Percentiles rank a stretch among this genome's conserved stretches.
These are phyloP conservation scores for Calonectria pseudoturangicola DNA, from an alignment of 2,329 filamentous ascomycete genomes.

Conservation along the genomic window DNA sequence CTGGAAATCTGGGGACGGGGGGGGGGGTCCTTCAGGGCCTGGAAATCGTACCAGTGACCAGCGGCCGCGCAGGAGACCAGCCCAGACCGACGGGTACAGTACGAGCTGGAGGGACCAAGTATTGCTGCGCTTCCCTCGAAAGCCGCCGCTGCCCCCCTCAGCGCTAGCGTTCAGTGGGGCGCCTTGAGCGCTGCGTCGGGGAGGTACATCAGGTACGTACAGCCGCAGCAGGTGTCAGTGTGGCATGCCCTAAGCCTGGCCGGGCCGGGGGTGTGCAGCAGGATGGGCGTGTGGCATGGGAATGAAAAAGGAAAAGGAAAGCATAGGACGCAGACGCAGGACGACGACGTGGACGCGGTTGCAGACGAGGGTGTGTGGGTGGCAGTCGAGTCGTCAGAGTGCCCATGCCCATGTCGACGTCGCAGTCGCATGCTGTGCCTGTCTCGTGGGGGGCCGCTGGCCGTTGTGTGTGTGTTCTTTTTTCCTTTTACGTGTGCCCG, in stretches of 20 bases:
- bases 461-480: slow-evolving; percentile 6
- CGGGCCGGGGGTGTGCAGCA: slow-evolving; percentile 38
- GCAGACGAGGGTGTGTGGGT: slow-evolving; percentile 9
- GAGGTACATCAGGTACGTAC: slow-evolving; percentile 54
- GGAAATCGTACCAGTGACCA: slow-evolving; percentile 18
- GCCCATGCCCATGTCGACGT: slow-evolving; percentile 27
- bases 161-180: slow-evolving; percentile 37
- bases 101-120: slow-evolving; percentile 24
- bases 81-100: slow-evolving; percentile 18
- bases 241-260: slow-evolving; percentile 43
- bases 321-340: background rate
- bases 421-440: slow-evolving; percentile 22
- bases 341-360: slow-evolving; percentile 11
- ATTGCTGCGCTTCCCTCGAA: slow-evolving; percentile 31
- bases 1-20: slow-evolving; percentile 28
- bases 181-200: slow-evolving; percentile 36
- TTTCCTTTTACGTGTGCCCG: background rate
- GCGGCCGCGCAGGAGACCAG: slow-evolving; percentile 5
- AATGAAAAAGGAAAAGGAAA: background rate
- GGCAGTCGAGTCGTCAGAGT: slow-evolving; percentile 11
- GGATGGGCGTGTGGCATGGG: slow-evolving; percentile 14
- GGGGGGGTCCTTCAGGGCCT: background rate
- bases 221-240: slow-evolving; percentile 50
- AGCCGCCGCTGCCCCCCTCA: slow-evolving; percentile 26
- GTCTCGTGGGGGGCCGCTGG: slow-evolving; percentile 21